Conservation (phyloP, 1,284 basidiomycete species). For the Ganoderma meredithae region DNA sequence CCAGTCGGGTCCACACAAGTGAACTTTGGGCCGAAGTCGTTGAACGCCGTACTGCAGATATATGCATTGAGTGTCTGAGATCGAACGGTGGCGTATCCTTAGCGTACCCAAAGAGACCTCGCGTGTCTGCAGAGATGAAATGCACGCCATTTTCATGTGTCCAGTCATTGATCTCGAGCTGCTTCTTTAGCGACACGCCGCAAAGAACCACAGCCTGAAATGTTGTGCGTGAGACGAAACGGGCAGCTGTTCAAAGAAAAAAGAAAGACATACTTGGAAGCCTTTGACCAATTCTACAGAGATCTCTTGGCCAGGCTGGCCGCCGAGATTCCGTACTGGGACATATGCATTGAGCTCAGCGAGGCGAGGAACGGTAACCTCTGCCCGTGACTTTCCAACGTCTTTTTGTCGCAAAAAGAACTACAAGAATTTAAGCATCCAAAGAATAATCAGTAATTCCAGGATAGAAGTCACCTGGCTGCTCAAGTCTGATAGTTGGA, state of each 20-base stretch:
- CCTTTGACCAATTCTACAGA: conserved; percentile 82
- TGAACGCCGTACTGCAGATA: conserved; percentile 86
- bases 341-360: conserved; percentile 98
- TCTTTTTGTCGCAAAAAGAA: conserved; percentile 95
- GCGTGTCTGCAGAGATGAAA: conserved; percentile 93
- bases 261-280: conserved; percentile 76
- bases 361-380: conserved; percentile 88
- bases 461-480: conserved; percentile 72
- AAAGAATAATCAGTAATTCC: background rate
- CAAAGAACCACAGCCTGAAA: conserved; percentile 89
- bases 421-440: conserved; percentile 49
- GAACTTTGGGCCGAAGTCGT: conserved; percentile 96
- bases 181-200: conserved; percentile 79
- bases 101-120: conserved; percentile 92
- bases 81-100: conserved; percentile 15
- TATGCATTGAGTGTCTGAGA: background rate
- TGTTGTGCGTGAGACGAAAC: background rate
- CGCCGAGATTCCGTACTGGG: conserved; percentile 84
- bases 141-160: conserved; percentile 89
- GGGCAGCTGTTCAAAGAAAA: conserved; percentile 5
- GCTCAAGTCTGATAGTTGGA: conserved; percentile 88
- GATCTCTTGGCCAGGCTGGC: conserved; percentile 75
- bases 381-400: conserved; percentile 87
- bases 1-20: conserved; percentile 96
- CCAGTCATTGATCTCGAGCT: conserved; percentile 96